phyloP scores from a whole-genome alignment of 2,329 filamentous ascomycete genomes.

The Cladosporium sp. region DNA sequence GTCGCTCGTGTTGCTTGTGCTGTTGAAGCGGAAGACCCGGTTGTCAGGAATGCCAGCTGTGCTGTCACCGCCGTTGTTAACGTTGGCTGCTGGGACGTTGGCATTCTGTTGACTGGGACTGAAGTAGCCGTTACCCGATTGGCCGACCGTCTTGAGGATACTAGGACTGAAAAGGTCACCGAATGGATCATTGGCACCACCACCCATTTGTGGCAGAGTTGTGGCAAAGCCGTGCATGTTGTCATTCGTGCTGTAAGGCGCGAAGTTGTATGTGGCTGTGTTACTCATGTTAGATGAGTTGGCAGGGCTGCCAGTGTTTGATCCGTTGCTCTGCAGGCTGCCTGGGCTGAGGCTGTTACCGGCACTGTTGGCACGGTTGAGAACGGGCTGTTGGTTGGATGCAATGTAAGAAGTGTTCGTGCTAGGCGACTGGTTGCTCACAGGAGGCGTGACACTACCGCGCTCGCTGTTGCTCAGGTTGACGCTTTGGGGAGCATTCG shows the following conservation, averaged over 20 bases:
- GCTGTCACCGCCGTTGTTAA: slow-evolving; percentile 39
- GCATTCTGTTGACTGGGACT: slow-evolving; percentile 14
- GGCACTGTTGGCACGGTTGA: slow-evolving; percentile 27
- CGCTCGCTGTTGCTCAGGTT: slow-evolving; percentile 33
- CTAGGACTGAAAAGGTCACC: slow-evolving; percentile 59
- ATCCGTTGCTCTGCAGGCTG: slow-evolving; percentile 15
- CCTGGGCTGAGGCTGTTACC: slow-evolving; percentile 35
- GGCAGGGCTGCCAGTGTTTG: slow-evolving; percentile 23
- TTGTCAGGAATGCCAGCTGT: slow-evolving; percentile 35
- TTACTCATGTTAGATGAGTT: slow-evolving; percentile 1
- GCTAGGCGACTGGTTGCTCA: slow-evolving; percentile 20
- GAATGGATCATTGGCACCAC: slow-evolving; percentile 36
- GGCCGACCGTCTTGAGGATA: slow-evolving; percentile 43
- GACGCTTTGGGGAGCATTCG: slow-evolving; percentile 17
- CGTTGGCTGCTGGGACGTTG: slow-evolving; percentile 17
- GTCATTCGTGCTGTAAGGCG: slow-evolving; percentile 29
- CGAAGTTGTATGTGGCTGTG: slow-evolving; percentile 19
- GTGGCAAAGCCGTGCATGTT: slow-evolving; percentile 33
- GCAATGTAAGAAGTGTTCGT: slow-evolving; percentile 4
- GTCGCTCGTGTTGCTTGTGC: slow-evolving; percentile 41
- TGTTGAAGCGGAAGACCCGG: slow-evolving; percentile 50
- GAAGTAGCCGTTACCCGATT: slow-evolving; percentile 32
- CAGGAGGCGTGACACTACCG: slow-evolving; percentile 23
- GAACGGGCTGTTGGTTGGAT: slow-evolving; percentile 22
- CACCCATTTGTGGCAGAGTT: slow-evolving; percentile 33